Evolutionary conservation across 495 filamentous ascomycete species (phyloP).

Genomic region (Neurospora sp.): DNA sequence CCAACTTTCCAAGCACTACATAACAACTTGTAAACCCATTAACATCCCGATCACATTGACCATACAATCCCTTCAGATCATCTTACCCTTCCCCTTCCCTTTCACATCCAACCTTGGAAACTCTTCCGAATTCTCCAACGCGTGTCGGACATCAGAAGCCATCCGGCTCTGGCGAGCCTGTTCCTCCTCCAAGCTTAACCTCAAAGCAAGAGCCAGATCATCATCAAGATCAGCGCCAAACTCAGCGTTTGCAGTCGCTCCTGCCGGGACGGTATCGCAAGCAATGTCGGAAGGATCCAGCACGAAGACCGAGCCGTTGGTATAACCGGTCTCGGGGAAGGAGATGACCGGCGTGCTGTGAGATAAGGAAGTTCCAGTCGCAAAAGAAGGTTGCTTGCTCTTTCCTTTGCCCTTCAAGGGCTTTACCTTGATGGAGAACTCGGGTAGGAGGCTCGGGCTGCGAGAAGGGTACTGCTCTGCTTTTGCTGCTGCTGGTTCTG

Average conservation of each 20-base stretch:
- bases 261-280: constrained; percentile 10
- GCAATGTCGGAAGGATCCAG: constrained; percentile 4
- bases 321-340: neutral
- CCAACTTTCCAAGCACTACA: neutral
- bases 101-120: constrained; percentile 45
- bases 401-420: constrained; percentile 21
- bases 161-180: constrained; percentile 28
- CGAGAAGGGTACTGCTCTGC: constrained; percentile 20
- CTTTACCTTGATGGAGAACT: constrained; percentile 46
- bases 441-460: constrained; percentile 3
- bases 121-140: constrained; percentile 35
- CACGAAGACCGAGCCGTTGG: neutral
- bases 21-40: too few relatives aligned
- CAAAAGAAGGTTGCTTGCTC: constrained; percentile 25
- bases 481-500: constrained; percentile 3
- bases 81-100: constrained; percentile 33
- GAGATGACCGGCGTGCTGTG: constrained; percentile 16
- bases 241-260: constrained; percentile 7
- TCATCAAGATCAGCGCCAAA: constrained; percentile 36
- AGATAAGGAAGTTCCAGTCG: constrained; percentile 29
- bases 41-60: neutral
- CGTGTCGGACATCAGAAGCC: constrained; percentile 13
- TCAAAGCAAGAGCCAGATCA: constrained; percentile 76
- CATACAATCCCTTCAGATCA: neutral
- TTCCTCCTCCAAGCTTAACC: constrained; percentile 77